phyloP scores from a whole-genome alignment of 2,329 filamentous ascomycete species.

The Phialophora tarda region DNA sequence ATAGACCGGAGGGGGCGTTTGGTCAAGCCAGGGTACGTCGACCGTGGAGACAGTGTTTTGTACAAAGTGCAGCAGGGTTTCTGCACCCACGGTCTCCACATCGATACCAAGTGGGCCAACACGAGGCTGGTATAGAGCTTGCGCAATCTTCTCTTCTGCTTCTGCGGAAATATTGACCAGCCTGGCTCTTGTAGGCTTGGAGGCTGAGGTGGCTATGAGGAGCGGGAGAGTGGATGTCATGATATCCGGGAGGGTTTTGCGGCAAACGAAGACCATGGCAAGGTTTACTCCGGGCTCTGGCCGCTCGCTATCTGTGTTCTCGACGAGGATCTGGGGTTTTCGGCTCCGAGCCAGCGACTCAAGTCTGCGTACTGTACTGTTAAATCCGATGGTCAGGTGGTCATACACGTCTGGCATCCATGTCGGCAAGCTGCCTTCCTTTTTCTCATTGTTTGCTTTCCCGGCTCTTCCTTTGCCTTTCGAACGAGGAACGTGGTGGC shows the following conservation, averaged over 20 bases:
- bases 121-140: constrained; percentile 34
- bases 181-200: constrained; percentile 18
- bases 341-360: constrained; percentile 44
- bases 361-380: constrained; percentile 52
- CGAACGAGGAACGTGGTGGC: constrained; percentile 46
- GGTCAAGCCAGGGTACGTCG: constrained; percentile 35
- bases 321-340: constrained; percentile 20
- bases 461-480: constrained; percentile 42
- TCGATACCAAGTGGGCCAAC: constrained; percentile 34
- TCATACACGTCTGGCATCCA: constrained; percentile 41
- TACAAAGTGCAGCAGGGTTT: constrained; percentile 25
- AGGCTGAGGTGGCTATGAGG: constrained; percentile 31
- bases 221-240: constrained; percentile 33
- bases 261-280: constrained; percentile 33
- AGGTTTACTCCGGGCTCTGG: constrained; percentile 13
- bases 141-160: constrained; percentile 31
- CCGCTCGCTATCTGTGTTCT: constrained; percentile 7
- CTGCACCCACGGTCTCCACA: constrained; percentile 20
- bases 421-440: constrained; percentile 33
- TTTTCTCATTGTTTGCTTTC: constrained; percentile 16
- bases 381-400: constrained; percentile 53
- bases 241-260: constrained; percentile 32
- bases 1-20: constrained; percentile 21
- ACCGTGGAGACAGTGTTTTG: constrained; percentile 25
- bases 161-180: constrained; percentile 31